Base-by-base conservation (phyloP, 2,329 filamentous ascomycete species). In the Neoascochyta sp. region DNA sequence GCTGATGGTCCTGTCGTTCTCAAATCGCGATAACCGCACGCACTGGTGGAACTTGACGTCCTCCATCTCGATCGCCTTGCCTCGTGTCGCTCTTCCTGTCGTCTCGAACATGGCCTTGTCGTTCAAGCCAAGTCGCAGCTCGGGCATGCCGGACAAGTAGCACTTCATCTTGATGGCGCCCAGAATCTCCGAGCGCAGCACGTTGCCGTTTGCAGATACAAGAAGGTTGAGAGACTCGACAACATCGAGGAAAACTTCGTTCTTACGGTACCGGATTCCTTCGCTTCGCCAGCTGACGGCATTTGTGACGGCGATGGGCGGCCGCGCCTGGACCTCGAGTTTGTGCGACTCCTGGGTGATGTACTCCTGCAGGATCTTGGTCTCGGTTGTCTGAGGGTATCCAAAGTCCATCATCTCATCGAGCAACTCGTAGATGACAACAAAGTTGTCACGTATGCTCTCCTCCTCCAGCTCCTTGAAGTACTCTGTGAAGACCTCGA, bases 321-420 rank as follows among this genome's bases (percentile, higher is more conserved):
- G 90, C 7, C 92, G 81, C 18, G 92, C 90, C 68, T 95, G 90
- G 36, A 96, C 82, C 64, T 98, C 92, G 39, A 98, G 80, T 69
- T 96, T 96, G 73, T 98, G 92, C 31, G 89, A 95, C 68, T 98
- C 92, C 67, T 98, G 92, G 22, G 92, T 98, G 63, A 98, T 98
- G 71, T 95, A 80, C 71, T 98, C 92, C 66, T 98, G 92, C 39
- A 98, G 71, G 63, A 98, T 98, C 76, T 98, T 98, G 64, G 80
- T 86, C 66, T 98, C 92, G 47, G 92, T 98, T 7, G 92, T 98
- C 66, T 98, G 92, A 5, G 92, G 92, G 64, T 98, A 95, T 43
- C 92, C 92, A 73, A 98, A 98, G 68, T 98, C 92, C 92, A 98
- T 98, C 92, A 98, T 98, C 72, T 98, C 92, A 61, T 98, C 92